Base-by-base conservation (phyloP, 139 green algal genomes). In the Chlorokybus atmophyticus region DNA sequence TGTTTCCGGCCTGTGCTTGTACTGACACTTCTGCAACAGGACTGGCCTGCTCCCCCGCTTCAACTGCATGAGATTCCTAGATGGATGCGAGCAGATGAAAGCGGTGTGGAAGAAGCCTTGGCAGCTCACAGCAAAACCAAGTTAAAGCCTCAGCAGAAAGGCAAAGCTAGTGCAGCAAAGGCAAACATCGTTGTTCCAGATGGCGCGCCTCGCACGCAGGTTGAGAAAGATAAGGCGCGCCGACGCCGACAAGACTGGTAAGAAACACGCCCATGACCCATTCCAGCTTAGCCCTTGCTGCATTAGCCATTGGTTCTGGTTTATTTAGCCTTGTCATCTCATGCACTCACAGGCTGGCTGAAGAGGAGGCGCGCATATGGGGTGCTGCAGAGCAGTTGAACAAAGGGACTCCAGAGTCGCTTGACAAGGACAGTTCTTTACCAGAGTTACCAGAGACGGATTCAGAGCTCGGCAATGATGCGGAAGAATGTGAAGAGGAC, bases 1-100 rank as follows among this genome's bases (percentile, higher is more conserved):
- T 44, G 14, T 44, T 17, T 17, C 38, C 17, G 38, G 14, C 38
- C 17, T 14, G 17, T 17, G 17, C 14, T 44, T 44, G 38, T 44
- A 14, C 38, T 44, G n/a, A n/a, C n/a, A 23, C 17, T 44, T 17
- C 38, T 44, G 14, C 38, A 14, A 14, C 38, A 44, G 38, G 47
- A 59, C 23, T 69, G 57, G 62, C 62, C 57, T 8, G 3, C 25
- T 28, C n/a, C 23, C 26, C 60, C 64, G 3, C 14, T 41, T 27
- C 17, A 4, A n/a, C 35, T 19, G 6, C 27, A 69, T 3, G 60
- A 68, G 31, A 39, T 68, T 24, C 60, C 60, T 4, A 4, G 3
- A 24, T 68, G 60, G 60, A 5, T 68, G 4, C 6, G 54, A 10
- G 38, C 23, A 4, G 40, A 14, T 23, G 10, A 32, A 26, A 27